Percentiles rank a stretch among this genome's conserved stretches.
These are phyloP conservation scores for Irpex sp. DNA, from an alignment of 1,284 basidiomycete genomes.

Conservation along the genomic window DNA sequence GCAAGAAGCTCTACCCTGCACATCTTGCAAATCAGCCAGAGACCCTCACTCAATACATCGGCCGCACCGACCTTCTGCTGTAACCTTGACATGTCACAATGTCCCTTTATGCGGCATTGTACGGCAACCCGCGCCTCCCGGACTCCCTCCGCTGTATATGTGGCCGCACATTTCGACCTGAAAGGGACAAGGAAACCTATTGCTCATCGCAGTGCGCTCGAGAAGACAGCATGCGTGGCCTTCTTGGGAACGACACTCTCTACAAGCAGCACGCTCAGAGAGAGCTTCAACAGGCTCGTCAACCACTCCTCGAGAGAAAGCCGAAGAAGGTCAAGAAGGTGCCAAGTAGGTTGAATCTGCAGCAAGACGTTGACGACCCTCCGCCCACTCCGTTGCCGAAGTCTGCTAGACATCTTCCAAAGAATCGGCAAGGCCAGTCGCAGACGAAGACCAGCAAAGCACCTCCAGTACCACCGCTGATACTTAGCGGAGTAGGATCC, in stretches of 20 bases:
- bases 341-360: background rate
- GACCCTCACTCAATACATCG: background rate
- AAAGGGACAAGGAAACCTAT: background rate
- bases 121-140: background rate
- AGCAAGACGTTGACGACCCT: background rate
- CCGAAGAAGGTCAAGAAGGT: background rate
- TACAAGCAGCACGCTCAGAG: background rate
- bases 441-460: background rate
- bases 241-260: background rate
- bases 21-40: too few relatives aligned
- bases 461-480: background rate
- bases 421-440: background rate
- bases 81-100: background rate
- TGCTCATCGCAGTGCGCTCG: background rate
- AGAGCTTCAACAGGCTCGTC: background rate
- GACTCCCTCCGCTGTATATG: background rate
- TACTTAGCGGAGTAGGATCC: background rate
- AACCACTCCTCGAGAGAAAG: background rate
- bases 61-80: background rate
- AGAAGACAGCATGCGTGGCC: background rate
- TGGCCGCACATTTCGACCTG: background rate
- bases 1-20: background rate
- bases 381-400: background rate
- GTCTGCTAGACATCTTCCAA: background rate
- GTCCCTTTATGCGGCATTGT: background rate